phyloP scores from a whole-genome alignment of 2,329 filamentous ascomycete genomes.

The Cordyceps fumosorosea region DNA sequence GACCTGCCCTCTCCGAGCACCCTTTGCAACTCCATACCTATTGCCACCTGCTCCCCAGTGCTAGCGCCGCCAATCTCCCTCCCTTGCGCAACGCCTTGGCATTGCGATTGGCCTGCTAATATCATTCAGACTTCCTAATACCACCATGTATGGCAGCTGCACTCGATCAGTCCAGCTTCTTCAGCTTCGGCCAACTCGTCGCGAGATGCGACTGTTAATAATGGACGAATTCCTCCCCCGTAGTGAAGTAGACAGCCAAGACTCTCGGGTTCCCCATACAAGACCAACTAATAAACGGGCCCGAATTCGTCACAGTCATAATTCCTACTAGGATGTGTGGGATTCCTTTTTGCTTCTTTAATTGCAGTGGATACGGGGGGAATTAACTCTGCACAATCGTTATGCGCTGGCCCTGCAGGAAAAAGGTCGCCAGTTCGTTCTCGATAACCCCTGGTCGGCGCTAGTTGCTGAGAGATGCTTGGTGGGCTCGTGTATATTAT shows the following conservation, averaged over 20 bases:
- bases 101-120: constrained; percentile 2
- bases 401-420: background rate
- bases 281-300: background rate
- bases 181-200: too few species aligned
- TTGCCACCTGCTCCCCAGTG: background rate
- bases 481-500: background rate
- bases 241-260: too few species aligned
- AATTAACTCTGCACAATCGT: constrained; percentile 11
- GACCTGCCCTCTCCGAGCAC: background rate
- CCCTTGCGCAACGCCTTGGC: constrained; percentile 3
- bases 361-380: constrained; percentile 11
- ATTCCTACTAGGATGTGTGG: background rate
- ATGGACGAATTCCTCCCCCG: too few species aligned
- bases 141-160: too few species aligned
- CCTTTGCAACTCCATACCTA: background rate
- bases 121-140: too few species aligned
- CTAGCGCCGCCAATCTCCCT: constrained; percentile 11
- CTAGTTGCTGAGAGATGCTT: background rate
- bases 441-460: background rate
- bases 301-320: background rate
- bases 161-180: too few species aligned
- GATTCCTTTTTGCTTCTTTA: background rate
- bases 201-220: too few species aligned
- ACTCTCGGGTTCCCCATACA: background rate
- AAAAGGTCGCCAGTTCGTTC: background rate